Conservation (phyloP, 2,329 filamentous ascomycete species). For the Alternaria sp. region DNA sequence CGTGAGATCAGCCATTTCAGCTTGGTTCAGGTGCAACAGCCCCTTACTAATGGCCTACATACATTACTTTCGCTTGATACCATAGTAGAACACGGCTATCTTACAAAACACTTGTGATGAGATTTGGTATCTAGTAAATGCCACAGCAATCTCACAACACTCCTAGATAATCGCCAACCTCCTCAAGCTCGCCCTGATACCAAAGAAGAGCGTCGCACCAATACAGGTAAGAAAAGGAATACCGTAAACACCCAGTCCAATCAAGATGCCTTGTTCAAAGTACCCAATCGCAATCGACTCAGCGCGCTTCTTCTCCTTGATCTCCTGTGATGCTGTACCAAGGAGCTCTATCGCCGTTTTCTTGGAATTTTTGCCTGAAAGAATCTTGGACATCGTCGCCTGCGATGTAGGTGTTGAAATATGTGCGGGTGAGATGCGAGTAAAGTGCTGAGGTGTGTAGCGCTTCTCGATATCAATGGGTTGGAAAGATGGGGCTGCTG, state of each 20-base stretch:
- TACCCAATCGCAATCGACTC: conserved; percentile 43
- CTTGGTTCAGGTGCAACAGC: no score
- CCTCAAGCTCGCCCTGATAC: conserved; percentile 37
- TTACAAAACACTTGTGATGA: background rate
- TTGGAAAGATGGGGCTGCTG: conserved; percentile 30
- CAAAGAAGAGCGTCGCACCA: conserved; percentile 38
- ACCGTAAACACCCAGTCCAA: conserved; percentile 49
- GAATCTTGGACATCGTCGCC: conserved; percentile 28
- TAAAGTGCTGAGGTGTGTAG: conserved; percentile 35
- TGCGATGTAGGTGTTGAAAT: conserved; percentile 24
- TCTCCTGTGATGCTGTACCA: conserved; percentile 33
- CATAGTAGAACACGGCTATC: background rate
- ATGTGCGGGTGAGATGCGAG: conserved; percentile 28
- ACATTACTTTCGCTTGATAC: no score
- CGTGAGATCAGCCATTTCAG: no score
- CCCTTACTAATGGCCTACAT: no score
- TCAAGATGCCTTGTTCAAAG: conserved; percentile 46
- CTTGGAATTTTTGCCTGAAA: conserved; percentile 22
- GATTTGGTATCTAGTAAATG: background rate
- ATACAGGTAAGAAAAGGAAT: conserved; percentile 43
- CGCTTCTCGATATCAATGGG: conserved; percentile 29
- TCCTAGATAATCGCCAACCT: conserved; percentile 27
- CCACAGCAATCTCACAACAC: background rate
- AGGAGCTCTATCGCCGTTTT: conserved; percentile 27
- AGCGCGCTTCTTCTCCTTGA: conserved; percentile 46